Evolutionary conservation across 495 filamentous ascomycete species (phyloP).

Genomic region (Daldinia vernicosa): DNA sequence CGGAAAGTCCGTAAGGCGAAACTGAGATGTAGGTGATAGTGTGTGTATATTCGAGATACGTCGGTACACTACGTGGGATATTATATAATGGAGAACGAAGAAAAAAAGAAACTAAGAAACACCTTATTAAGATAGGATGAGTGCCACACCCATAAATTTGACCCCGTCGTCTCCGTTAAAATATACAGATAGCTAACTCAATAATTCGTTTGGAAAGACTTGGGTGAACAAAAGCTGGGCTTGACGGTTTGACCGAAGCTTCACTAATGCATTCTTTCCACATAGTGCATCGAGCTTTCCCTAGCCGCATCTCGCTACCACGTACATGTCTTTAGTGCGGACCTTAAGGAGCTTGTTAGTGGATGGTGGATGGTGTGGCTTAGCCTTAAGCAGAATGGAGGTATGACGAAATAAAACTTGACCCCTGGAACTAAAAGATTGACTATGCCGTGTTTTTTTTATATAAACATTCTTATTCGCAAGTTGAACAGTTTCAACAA

Average conservation of each 20-base stretch:
- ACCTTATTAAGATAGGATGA: slow-evolving; percentile 3
- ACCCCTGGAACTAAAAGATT: slow-evolving; percentile 25
- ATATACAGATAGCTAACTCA: not conserved
- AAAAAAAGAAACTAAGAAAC: not conserved
- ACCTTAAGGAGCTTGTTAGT: slow-evolving; percentile 10
- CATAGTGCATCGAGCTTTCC: slow-evolving; percentile 10
- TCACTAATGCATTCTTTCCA: slow-evolving; percentile 18
- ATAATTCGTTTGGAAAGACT: not conserved
- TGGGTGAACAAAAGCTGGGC: not conserved
- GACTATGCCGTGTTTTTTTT: not conserved
- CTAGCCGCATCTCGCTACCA: slow-evolving; percentile 16
- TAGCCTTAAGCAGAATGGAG: slow-evolving; percentile 23
- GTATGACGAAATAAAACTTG: slow-evolving; percentile 32
- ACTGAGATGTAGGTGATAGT: not conserved
- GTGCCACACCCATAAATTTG: not conserved
- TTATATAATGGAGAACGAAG: not conserved
- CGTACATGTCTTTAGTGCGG: slow-evolving; percentile 4
- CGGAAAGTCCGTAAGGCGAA: slow-evolving; percentile 1
- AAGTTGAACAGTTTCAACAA: not conserved
- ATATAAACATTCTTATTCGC: too few species aligned
- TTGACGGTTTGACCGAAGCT: slow-evolving; percentile 5
- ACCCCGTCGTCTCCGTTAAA: not conserved
- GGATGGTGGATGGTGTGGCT: slow-evolving; percentile 10
- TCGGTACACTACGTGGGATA: not conserved
- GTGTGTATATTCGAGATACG: not conserved